A percentile compares a stretch with the other conserved stretches of the same genome.
These are phyloP conservation scores for Russula olivacea DNA, from an alignment of 768 basidiomycete species.

Conservation along the genomic window DNA sequence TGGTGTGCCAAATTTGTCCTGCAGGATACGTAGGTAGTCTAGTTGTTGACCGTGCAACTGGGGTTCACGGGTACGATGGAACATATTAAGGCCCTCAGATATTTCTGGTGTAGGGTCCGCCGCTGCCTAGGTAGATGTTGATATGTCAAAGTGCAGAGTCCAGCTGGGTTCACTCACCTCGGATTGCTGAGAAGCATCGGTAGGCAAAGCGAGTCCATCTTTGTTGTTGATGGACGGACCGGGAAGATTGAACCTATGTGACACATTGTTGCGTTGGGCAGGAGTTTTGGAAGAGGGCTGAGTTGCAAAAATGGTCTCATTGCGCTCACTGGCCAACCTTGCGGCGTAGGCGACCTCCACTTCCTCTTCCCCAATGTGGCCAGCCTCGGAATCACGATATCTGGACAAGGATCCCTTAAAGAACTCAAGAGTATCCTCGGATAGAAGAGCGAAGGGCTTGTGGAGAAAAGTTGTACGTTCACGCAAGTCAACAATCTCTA, in stretches of 20 bases:
- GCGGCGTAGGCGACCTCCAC: not conserved
- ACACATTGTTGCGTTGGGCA: not conserved
- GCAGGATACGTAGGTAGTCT: not conserved
- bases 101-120: no score
- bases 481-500: slow-evolving; percentile 82
- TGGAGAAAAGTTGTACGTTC: not conserved
- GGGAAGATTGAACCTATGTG: not conserved
- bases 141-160: no score
- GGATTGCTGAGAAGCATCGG: not conserved
- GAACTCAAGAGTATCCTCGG: not conserved
- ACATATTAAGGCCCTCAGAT: not conserved
- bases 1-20: not conserved
- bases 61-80: not conserved
- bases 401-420: not conserved
- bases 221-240: not conserved
- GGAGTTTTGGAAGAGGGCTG: not conserved
- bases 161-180: not conserved
- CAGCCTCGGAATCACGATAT: not conserved
- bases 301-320: not conserved
- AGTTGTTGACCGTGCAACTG: not conserved
- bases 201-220: not conserved
- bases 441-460: not conserved
- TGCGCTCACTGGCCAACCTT: not conserved
- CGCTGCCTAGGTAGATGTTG: no score
- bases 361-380: not conserved